Evolutionary conservation across 2,329 filamentous ascomycete species (phyloP), one percentile per base, ranked within the genome.

Genomic region (Aspergillus latus): DNA sequence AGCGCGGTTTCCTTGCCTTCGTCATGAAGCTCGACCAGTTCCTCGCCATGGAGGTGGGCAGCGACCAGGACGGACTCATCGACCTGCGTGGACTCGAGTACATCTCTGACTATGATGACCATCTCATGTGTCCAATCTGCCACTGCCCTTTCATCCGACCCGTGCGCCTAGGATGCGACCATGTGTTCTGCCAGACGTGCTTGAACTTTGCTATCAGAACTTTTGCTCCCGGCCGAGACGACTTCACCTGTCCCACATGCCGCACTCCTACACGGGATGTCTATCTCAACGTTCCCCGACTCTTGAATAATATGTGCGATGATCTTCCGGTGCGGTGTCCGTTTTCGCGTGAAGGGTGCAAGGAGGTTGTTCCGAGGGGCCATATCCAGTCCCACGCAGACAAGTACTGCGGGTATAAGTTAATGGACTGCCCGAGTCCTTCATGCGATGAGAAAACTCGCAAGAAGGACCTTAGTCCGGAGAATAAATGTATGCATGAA

Each of bases 71-170:
- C 40, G 66, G 68, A 50, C 55, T 66, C 6, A 72, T 85, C 59
- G 84, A 87, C 66, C 69, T 86, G 48, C 78, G 82, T 53, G 68
- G 76, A 37, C 78, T 87, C 62, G 84, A 87, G 57, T 84, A 84
- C 72, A 77, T 84, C 56, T 73, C 76, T 49, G 68, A 72, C 29
- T 82, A 81, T 66, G 83, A 87, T 66, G 77, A 77, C 59, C 85
- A 87, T 65, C 76, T 87, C 49, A 81, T 84, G 74, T 87, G 84
- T 66, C 79, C 84, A 13, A 87, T 87, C 61, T 87, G 84, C 69
- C 83, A 84, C 65, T 83, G 81, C 58, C 82, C 84, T 6, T 85
- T 86, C 64, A 78, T 86, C 53, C 74, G 79, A 51, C 84, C 84
- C 1, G 77, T 85, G 44, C 76, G 82, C 62, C 73, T 84, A 47